A percentile compares a stretch with the other conserved stretches of the same genome.
Evolutionary conservation across 140 eudicot species (phyloP).

Genomic region (Stevia rebaudiana): DNA sequence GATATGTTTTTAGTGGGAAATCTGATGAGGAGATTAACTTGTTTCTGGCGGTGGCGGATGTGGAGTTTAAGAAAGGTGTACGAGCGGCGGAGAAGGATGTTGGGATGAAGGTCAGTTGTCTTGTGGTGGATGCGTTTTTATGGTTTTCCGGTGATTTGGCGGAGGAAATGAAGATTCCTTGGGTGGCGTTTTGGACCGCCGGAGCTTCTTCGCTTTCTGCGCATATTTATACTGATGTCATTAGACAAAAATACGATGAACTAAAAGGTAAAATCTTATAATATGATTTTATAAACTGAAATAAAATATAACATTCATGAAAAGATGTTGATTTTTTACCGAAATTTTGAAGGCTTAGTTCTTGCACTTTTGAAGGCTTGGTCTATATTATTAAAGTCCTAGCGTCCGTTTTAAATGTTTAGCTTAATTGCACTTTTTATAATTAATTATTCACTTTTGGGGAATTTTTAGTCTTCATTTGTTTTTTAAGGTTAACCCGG

Average conservation of each 20-base stretch:
- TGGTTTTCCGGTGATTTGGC: conserved; percentile 55
- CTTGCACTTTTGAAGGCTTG: too few relatives aligned
- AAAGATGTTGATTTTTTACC: too few relatives aligned
- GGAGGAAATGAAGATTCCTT: conserved; percentile 33
- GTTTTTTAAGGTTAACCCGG: too few relatives aligned
- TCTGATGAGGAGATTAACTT: conserved; percentile 27
- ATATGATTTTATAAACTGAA: too few relatives aligned
- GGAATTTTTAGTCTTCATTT: too few relatives aligned
- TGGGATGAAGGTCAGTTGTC: conserved; percentile 39
- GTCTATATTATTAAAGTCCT: too few relatives aligned
- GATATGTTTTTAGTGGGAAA: conserved; percentile 24
- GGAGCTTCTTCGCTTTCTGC: conserved; percentile 38
- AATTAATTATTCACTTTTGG: too few relatives aligned
- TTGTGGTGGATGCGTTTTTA: conserved; percentile 51
- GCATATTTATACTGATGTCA: conserved; percentile 44
- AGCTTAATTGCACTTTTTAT: too few relatives aligned
- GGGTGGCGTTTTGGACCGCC: conserved; percentile 62
- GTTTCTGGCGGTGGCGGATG: conserved; percentile 35
- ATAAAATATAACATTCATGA: too few relatives aligned
- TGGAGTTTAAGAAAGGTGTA: conserved; percentile 26
- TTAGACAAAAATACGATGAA: conserved; percentile 23
- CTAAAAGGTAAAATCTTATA: conserved; percentile 29
- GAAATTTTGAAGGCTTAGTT: too few relatives aligned
- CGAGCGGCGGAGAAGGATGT: conserved; percentile 31
- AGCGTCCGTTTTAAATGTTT: too few relatives aligned